Conservation (phyloP, 208 protist genomes). For the Acanthamoeba lugdunensis region DNA sequence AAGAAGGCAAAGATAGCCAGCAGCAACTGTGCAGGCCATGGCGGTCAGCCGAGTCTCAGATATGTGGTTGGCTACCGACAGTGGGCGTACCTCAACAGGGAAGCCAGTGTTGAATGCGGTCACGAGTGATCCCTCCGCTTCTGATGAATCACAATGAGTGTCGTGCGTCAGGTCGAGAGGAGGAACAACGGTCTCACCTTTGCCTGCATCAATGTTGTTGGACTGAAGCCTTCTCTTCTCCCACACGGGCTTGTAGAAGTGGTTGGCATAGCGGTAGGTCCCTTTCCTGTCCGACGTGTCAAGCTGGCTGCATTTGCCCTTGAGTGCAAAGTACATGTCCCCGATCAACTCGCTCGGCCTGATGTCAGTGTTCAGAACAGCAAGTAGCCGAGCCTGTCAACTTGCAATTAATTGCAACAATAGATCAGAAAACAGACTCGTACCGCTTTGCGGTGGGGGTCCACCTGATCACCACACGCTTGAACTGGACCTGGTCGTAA, state of each 20-base stretch:
- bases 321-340: background rate
- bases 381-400: no score
- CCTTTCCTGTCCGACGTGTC: background rate
- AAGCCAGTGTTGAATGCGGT: background rate
- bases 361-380: background rate
- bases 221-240: background rate
- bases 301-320: background rate
- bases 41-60: background rate
- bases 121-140: background rate
- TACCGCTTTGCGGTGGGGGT: background rate
- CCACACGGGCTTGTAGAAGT: background rate
- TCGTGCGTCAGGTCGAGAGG: no score
- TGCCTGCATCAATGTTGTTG: background rate
- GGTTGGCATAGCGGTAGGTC: background rate
- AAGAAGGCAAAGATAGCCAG: background rate
- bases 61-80: no score
- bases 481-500: background rate
- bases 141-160: no score
- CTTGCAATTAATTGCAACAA: no score
- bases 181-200: background rate
- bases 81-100: background rate
- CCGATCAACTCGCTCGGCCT: background rate
- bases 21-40: background rate
- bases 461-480: background rate
- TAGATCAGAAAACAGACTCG: background rate